phyloP scores from a whole-genome alignment of 2,329 filamentous ascomycete species.

The Cordyceps cicadae region DNA sequence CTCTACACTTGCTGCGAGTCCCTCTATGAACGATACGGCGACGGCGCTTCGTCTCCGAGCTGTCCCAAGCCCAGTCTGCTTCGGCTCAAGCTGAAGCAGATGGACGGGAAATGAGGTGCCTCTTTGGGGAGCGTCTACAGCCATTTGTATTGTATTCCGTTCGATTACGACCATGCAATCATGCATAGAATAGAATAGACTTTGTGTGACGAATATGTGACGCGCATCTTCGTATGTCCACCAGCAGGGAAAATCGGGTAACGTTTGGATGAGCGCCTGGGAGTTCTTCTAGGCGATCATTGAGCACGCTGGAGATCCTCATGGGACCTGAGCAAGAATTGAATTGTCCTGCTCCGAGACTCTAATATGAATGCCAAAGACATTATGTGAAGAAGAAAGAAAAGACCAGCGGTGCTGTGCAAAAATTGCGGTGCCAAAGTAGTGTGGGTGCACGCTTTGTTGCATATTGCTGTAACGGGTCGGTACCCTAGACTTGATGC shows the following conservation, averaged over 20 bases:
- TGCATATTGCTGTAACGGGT: conserved; percentile 19
- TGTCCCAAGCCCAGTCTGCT: conserved; percentile 79
- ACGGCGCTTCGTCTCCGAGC: conserved; percentile 66
- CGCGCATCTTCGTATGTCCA: conserved; percentile 38
- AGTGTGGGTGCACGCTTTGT: conserved; percentile 14
- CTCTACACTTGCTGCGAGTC: conserved; percentile 89
- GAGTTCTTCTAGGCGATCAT: conserved; percentile 82
- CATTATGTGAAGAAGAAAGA: conserved; percentile 56
- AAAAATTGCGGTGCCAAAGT: conserved; percentile 19
- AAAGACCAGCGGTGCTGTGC: conserved; percentile 17
- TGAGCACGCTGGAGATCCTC: conserved; percentile 89
- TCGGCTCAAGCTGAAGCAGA: conserved; percentile 77
- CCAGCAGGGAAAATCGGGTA: conserved; percentile 43
- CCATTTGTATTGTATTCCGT: no score
- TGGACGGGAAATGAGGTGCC: conserved; percentile 31
- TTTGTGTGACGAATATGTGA: conserved; percentile 26
- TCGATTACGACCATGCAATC: neutral
- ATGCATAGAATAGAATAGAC: neutral
- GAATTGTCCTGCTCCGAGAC: conserved; percentile 89
- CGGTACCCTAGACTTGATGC: neutral
- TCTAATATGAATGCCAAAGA: conserved; percentile 94
- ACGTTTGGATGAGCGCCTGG: conserved; percentile 63
- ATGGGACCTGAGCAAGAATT: conserved; percentile 86
- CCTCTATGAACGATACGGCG: conserved; percentile 75
- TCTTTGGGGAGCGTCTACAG: neutral